These are phyloP conservation scores for Dioscorea alata DNA, from an alignment of 106 monocot genomes.

Conservation along the genomic window DNA sequence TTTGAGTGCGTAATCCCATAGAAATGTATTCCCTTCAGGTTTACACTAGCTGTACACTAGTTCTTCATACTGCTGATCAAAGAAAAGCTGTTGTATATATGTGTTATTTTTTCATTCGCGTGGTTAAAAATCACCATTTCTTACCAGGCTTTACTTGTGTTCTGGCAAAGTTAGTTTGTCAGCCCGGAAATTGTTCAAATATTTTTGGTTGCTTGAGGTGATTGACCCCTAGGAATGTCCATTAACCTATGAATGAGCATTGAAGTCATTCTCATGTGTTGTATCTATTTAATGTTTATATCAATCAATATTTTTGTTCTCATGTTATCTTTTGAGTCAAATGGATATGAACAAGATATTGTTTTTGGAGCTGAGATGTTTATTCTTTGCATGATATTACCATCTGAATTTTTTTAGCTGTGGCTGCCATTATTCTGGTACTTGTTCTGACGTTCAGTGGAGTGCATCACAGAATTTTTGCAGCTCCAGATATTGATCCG, in stretches of 20 bases:
- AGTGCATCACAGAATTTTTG: too few relatives aligned
- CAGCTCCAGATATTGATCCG: too few relatives aligned
- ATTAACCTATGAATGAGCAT: neutral
- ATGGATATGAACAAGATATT: too few relatives aligned
- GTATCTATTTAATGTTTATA: too few relatives aligned
- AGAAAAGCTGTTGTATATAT: conserved; percentile 14
- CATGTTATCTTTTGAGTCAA: too few relatives aligned
- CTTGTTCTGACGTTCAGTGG: too few relatives aligned
- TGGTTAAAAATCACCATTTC: neutral
- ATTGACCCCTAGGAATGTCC: neutral
- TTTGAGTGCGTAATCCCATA: conserved; percentile 10
- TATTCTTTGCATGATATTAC: too few relatives aligned
- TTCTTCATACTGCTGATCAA: conserved; percentile 1
- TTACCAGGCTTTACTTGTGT: neutral
- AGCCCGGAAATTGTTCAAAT: neutral
- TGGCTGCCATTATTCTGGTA: too few relatives aligned
- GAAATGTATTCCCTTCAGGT: neutral
- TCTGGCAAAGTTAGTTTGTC: neutral
- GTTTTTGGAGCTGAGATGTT: too few relatives aligned
- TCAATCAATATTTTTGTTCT: too few relatives aligned
- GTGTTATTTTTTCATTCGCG: neutral
- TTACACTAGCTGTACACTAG: conserved; percentile 8
- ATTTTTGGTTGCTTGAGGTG: neutral
- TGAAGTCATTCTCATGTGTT: neutral
- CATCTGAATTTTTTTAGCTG: too few relatives aligned